Base-by-base conservation (phyloP, 257 asterid genomes). In the Rubia yunnanensis region DNA sequence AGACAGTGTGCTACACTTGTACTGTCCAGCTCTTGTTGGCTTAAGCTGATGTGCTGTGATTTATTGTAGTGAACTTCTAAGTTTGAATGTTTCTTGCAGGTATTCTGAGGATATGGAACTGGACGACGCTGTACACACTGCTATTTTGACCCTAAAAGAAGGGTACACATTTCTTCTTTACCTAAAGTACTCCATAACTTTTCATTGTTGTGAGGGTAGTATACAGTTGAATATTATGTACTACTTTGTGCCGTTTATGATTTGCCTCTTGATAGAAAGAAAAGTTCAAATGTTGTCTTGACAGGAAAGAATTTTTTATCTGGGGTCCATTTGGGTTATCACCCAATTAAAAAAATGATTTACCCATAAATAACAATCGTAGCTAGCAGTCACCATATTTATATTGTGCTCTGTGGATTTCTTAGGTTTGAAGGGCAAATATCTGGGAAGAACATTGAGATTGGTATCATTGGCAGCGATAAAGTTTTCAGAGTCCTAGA, bases 91-190 rank as follows among this genome's bases (percentile, higher is more conserved):
- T 63, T 67, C 48, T 70, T 75, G 73, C 83, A 94, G 99, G 87
- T 94, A 94, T 65, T 88, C 96, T 1, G 96, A 94, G 73, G 99
- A 90, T 68, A 94, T 88, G 95, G 99, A 94, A 76, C 97, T 94
- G 39, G 99, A 94, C 35, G 99, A 94, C 73, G 99, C 99, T 69
- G 99, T 94, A 53, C 99, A 94, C 88, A 94, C 97, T 10, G 99
- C 99, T 50, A 94, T 94, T 63, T 78, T 94, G 87, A 94, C 99
- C 24, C 82, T 94, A 69, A 94, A 94, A 84, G 99, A 94, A 80
- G 99, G 99, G 99, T 94, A 78, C 75, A 83, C 70, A 70, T 63
- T 69, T 39, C 28, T 34, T 53, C 22, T n/a, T 60, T 67, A 63
- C 24, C 57, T 70, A 17, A 61, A 13, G 20, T 28, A 0, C 10